Percentiles rank a stretch among this genome's conserved stretches.
These are phyloP conservation scores for Xerocomellus chrysenteron DNA, from an alignment of 768 basidiomycete species.

Conservation along the genomic window DNA sequence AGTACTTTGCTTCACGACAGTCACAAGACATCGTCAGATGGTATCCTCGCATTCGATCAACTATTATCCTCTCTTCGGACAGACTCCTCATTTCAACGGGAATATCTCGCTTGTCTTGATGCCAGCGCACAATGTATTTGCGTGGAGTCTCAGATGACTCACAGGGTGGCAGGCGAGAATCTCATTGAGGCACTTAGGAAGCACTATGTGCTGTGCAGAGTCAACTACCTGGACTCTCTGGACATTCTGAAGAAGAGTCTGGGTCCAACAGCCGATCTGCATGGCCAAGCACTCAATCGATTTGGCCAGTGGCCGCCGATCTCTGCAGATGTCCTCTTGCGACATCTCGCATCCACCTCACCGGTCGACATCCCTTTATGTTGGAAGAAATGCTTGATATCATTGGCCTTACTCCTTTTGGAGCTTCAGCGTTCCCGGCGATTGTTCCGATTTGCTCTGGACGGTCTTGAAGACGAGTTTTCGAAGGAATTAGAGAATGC, in stretches of 20 bases:
- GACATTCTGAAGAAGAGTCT: background rate
- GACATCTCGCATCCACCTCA: background rate
- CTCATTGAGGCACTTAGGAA: background rate
- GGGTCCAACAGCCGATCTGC: background rate
- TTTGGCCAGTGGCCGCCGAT: background rate
- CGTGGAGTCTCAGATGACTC: background rate
- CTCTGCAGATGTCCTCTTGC: background rate
- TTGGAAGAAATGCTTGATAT: background rate
- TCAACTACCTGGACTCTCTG: background rate
- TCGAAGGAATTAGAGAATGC: background rate
- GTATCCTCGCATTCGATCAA: background rate
- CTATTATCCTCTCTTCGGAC: background rate
- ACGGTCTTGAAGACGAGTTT: background rate
- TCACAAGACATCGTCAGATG: background rate
- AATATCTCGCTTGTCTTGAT: background rate
- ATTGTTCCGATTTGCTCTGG: background rate
- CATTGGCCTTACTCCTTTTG: background rate
- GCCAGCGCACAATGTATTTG: background rate
- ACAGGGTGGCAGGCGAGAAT: background rate
- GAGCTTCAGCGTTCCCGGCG: background rate
- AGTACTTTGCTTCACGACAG: background rate
- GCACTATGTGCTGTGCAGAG: background rate
- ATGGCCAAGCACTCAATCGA: constrained; percentile 7
- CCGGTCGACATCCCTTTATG: background rate
- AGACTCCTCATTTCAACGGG: background rate